Base-by-base conservation (phyloP, 257 asterid species). In the Cynanchum wilfordii region DNA sequence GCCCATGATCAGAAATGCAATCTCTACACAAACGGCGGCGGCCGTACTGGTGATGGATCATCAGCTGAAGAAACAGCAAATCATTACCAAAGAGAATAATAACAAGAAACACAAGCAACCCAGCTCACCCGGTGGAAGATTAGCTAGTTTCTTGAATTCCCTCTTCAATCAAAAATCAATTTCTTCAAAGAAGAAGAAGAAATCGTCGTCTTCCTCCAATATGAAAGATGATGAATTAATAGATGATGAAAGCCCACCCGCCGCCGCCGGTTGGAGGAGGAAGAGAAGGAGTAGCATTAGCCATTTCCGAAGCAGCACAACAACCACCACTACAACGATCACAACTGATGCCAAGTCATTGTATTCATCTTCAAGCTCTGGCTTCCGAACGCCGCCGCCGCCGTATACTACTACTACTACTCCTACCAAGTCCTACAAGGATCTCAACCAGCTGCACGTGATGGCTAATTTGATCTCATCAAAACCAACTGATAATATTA, bases 51-150 rank as follows among this genome's bases (percentile, higher is more conserved):
- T 54, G 68, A 80, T 60, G 60, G 80, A 54, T 54, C 59, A 52
- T 52, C 24, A 19, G 16, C 52, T 50, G 6, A 50, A 13, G 9
- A 76, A 60, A n/a, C 83, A 85, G 25, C 77, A 77, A 74, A 68
- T 5, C 36, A 68, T 4, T 45, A 10, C 12, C 77, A 81, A 80
- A 52, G 86, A 76, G 68, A 85, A 33, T 33, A 33, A 33, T 33
- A 33, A 33, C 38, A 33, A 83, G 81, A 87, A 86, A 56, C 76
- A 66, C 79, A 90, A 88, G 76, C 96, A 88, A 73, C 97, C 98
- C 1, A 93, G 94, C 71, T 91, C 98, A 22, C 97, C 98, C 29
- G 94, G 96, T 7, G 96, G 88, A 10, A 84, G 79, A 58, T 79
- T 93, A 15, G 94, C 97, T 16, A 86, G 78, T 45, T 89, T 90